Evolutionary conservation across 352 stramenopile genomes (phyloP).

Genomic region (Phytopythium oedochilum): DNA sequence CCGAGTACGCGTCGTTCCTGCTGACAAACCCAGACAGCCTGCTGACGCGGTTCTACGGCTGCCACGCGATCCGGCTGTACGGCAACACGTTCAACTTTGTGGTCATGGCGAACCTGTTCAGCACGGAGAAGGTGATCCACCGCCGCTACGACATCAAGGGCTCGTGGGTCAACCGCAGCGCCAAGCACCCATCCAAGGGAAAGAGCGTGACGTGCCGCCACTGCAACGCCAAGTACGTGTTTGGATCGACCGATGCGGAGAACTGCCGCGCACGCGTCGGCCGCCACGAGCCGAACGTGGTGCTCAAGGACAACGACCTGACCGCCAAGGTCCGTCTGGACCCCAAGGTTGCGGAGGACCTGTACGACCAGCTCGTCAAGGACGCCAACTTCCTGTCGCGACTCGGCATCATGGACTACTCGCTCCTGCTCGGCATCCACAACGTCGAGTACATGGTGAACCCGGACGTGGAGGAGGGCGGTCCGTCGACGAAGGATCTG

Average conservation of each 20-base stretch:
- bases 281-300: constrained; percentile 80
- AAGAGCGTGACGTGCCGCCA: constrained; percentile 83
- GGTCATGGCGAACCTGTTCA: constrained; percentile 88
- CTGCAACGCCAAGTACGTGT: constrained; percentile 87
- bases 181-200: constrained; percentile 82
- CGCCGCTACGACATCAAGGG: constrained; percentile 87
- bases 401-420: constrained; percentile 91
- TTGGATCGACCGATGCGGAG: constrained; percentile 75
- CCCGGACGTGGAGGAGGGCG: constrained; percentile 57
- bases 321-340: constrained; percentile 80
- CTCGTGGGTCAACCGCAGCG: constrained; percentile 85
- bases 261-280: constrained; percentile 71
- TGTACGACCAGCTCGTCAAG: constrained; percentile 83
- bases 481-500: constrained; percentile 18
- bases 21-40: constrained; percentile 80
- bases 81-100: constrained; percentile 90
- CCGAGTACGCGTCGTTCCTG: constrained; percentile 78
- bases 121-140: constrained; percentile 78
- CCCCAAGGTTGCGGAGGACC: constrained; percentile 62
- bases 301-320: constrained; percentile 87
- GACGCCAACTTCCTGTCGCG: constrained; percentile 84
- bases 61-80: constrained; percentile 81
- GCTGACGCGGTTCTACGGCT: constrained; percentile 81
- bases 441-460: constrained; percentile 88
- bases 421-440: constrained; percentile 84